phyloP scores from a whole-genome alignment of 257 asterid genomes.

The Salvia splendens region DNA sequence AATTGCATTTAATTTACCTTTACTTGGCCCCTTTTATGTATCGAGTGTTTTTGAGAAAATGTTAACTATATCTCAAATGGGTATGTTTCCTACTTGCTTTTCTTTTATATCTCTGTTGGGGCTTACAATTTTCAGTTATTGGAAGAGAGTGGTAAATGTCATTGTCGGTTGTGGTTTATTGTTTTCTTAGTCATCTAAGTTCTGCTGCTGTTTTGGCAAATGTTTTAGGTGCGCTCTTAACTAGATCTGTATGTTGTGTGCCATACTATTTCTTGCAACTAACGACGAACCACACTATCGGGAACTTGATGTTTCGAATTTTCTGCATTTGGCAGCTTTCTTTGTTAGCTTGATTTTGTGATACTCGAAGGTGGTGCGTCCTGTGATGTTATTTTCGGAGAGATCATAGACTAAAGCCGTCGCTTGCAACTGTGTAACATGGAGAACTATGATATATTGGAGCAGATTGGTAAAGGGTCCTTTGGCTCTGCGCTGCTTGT shows the following conservation, averaged over 20 bases:
- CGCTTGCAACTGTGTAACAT: conserved; percentile 37
- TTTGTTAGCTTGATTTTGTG: conserved; percentile 20
- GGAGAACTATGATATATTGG: conserved; percentile 87
- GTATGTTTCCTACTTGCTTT: conserved; percentile 8
- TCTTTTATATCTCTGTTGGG: background rate
- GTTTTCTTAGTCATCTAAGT: background rate
- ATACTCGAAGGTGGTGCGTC: conserved; percentile 26
- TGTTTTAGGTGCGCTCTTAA: background rate
- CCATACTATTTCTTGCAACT: background rate
- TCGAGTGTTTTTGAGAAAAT: background rate
- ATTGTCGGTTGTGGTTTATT: conserved; percentile 18
- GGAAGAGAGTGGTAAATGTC: background rate
- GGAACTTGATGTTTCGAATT: background rate
- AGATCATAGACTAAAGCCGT: conserved; percentile 2
- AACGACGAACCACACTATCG: background rate
- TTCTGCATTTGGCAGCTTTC: conserved; percentile 21
- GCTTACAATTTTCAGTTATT: conserved; percentile 3
- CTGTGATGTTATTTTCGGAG: conserved; percentile 22
- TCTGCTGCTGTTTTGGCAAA: conserved; percentile 6
- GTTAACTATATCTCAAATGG: conserved; percentile 1
- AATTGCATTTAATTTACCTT: background rate
- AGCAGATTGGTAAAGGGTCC: conserved; percentile 97
- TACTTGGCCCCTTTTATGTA: background rate
- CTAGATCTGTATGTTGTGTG: conserved; percentile 24
- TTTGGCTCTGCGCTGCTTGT: conserved; percentile 97